Conservation (phyloP, 345 rosid genomes). For the Euphorbia tirucalli region DNA sequence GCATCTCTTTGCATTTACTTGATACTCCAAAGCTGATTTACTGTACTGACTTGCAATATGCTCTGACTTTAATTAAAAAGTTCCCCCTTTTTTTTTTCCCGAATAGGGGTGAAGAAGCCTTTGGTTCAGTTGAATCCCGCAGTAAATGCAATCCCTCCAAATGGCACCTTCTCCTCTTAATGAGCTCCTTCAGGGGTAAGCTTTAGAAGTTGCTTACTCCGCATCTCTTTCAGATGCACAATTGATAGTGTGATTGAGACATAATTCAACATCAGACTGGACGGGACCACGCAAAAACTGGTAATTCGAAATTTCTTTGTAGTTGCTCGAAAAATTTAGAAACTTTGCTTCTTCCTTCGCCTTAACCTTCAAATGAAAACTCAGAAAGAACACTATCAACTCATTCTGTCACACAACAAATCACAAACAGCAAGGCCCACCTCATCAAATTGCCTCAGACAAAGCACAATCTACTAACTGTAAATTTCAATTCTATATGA, state of each 20-base stretch:
- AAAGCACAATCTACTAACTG: not conserved
- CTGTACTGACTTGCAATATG: not conserved
- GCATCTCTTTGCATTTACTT: too few relatives aligned
- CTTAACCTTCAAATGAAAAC: too few relatives aligned
- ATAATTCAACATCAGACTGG: not conserved
- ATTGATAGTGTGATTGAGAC: not conserved
- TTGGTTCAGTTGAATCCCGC: not conserved
- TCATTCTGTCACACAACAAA: not conserved
- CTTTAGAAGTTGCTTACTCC: not conserved
- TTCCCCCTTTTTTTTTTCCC: not conserved
- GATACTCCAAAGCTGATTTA: not conserved
- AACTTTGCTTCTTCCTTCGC: not conserved
- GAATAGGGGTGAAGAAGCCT: not conserved
- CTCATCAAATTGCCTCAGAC: not conserved
- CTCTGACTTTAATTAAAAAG: not conserved
- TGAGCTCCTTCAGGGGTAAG: not conserved
- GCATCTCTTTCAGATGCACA: not conserved
- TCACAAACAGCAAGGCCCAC: not conserved
- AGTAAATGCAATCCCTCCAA: not conserved
- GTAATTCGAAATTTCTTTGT: not conserved
- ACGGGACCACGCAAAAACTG: not conserved
- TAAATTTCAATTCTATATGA: not conserved
- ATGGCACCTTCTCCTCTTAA: not conserved
- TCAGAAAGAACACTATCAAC: too few relatives aligned
- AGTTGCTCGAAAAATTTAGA: not conserved